Evolutionary conservation across 2,329 filamentous ascomycete species (phyloP).

Genomic region (Stromatinia cepivora): DNA sequence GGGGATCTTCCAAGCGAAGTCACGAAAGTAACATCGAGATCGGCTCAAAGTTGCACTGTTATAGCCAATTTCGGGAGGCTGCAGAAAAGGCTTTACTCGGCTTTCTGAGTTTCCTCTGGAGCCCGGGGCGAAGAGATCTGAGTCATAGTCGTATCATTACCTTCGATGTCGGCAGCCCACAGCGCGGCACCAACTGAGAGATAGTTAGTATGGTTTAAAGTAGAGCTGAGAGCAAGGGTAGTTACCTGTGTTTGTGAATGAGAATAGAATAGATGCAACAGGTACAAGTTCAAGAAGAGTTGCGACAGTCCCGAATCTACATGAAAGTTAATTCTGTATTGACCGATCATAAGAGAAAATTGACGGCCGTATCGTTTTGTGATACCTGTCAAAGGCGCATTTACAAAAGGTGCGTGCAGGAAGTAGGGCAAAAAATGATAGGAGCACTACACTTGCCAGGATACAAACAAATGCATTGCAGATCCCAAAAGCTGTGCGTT

Average conservation of each 20-base stretch:
- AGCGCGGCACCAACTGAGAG: conserved; percentile 76
- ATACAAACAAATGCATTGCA: conserved; percentile 13
- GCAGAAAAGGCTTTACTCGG: conserved; percentile 28
- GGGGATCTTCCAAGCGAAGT: conserved; percentile 7
- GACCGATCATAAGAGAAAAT: neutral
- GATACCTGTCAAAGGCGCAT: conserved; percentile 21
- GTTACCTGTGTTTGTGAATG: conserved; percentile 79
- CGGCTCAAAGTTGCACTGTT: conserved; percentile 11
- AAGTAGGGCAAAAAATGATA: neutral
- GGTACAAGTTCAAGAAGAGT: conserved; percentile 84
- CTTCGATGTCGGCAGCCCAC: conserved; percentile 88
- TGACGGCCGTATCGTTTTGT: conserved; percentile 1
- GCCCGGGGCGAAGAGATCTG: conserved; percentile 32
- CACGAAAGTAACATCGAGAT: neutral
- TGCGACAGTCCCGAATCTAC: conserved; percentile 73
- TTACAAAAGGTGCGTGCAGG: neutral
- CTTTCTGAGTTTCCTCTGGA: conserved; percentile 29
- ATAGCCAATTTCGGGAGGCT: conserved; percentile 30
- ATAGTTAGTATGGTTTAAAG: conserved; percentile 12
- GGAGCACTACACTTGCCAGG: neutral
- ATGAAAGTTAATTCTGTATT: conserved; percentile 30
- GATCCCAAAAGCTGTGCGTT: neutral
- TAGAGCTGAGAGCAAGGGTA: neutral
- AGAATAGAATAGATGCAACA: conserved; percentile 77
- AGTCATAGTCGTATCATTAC: conserved; percentile 37